Evolutionary conservation across 352 stramenopile species (phyloP), one percentile per base, ranked within the genome.

Genomic region (Elongisporangium undulatum): DNA sequence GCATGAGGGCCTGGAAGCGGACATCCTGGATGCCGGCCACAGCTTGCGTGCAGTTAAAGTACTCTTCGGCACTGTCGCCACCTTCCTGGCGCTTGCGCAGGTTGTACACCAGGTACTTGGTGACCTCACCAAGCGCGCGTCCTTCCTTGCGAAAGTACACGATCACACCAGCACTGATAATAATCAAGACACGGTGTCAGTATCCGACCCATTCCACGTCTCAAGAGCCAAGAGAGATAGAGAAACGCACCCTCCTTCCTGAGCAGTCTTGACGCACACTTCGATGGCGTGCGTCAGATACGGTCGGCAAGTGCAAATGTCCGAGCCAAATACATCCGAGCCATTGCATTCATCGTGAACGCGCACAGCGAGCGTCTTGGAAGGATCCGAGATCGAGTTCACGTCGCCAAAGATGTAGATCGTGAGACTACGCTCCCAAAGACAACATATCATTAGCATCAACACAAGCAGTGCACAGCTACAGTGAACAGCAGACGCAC

Each of bases 41-140:
- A 59, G 97, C 87, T 71, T 99, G 93, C 22, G 97, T 99, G 77
- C 97, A 99, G 69, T 98, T 97, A 79, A 99, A 99, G 82, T 99
- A 99, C 61, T 98, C 95, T 61, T 97, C 95, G 0, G 97, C 97
- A 41, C 84, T 94, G 73, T 99, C 97, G 53, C 96, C 97, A 17
- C 97, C 97, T 64, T 99, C 89, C 62, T 99, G 97, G 39, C 97
- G 90, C 82, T 99, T 99, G 51, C 97, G 89, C 51, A 98, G 90
- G 75, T 99, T 99, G 88, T 99, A 99, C 17, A 99, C 97, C 17
- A 99, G 75, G 74, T 99, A 99, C 74, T 99, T 99, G 39, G 97
- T 99, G 22, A 99, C 97, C 83, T 99, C 97, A 49, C 97, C 97
- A 10, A 99, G 79, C 21, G 92, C 95, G 38, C 97, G 82, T 26